phyloP scores from a whole-genome alignment of 495 filamentous ascomycete species.

The Collariella sp. region DNA sequence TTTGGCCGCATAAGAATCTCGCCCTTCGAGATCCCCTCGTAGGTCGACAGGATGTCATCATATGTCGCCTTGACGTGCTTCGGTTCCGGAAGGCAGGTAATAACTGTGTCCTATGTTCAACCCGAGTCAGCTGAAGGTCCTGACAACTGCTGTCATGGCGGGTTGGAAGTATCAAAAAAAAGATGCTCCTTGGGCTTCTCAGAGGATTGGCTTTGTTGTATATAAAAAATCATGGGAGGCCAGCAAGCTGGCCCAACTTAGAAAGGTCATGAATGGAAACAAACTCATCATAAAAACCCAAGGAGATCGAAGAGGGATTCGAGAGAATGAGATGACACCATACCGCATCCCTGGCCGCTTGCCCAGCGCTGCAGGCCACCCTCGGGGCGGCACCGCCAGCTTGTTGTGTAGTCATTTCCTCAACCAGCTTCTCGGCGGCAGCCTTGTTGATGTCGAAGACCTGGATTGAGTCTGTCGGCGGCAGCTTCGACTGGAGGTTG shows the following conservation, averaged over 20 bases:
- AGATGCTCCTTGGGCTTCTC: constrained; percentile 7
- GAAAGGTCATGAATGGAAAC: constrained; percentile 46
- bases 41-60: constrained; percentile 47
- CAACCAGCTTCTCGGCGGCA: constrained; percentile 49
- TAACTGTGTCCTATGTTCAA: constrained; percentile 53
- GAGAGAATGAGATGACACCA: constrained; percentile 29
- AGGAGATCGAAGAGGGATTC: background rate
- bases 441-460: constrained; percentile 68
- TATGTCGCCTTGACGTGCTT: constrained; percentile 70
- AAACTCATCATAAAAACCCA: constrained; percentile 42
- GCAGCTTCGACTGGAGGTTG: constrained; percentile 70
- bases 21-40: background rate
- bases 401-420: constrained; percentile 47
- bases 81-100: constrained; percentile 76
- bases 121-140: constrained; percentile 11
- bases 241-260: constrained; percentile 38
- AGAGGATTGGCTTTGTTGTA: constrained; percentile 34
- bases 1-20: constrained; percentile 31
- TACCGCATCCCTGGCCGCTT: constrained; percentile 68
- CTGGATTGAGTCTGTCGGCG: constrained; percentile 56
- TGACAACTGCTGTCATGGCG: background rate
- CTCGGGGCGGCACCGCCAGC: constrained; percentile 45
- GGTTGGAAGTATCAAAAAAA: background rate
- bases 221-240: constrained; percentile 39
- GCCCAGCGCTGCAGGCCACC: constrained; percentile 47